Conservation (phyloP, 2,329 filamentous ascomycete genomes). For the Fusarium nygamai region DNA sequence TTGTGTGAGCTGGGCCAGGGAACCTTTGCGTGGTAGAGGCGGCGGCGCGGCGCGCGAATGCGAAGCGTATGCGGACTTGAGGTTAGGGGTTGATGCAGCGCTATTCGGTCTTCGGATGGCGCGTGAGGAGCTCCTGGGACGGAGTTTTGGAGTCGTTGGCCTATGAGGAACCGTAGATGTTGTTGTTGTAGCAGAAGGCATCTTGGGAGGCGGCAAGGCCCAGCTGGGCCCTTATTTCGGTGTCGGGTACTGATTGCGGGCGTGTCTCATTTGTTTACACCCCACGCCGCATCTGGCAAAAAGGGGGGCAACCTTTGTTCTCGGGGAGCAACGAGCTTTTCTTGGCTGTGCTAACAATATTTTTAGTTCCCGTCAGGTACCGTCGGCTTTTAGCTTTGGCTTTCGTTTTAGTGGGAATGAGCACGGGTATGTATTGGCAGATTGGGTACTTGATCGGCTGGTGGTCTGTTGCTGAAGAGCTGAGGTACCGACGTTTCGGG, state of each 20-base stretch:
- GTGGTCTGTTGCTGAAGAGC: background rate
- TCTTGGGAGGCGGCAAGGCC: constrained; percentile 37
- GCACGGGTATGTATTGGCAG: background rate
- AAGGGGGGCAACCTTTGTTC: constrained; percentile 40
- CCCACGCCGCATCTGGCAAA: constrained; percentile 43
- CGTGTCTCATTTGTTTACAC: constrained; percentile 47
- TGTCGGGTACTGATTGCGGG: constrained; percentile 34
- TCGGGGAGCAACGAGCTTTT: constrained; percentile 30
- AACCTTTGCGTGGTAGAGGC: constrained; percentile 74
- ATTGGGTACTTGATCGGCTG: constrained; percentile 4
- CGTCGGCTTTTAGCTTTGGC: constrained; percentile 17
- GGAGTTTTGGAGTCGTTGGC: constrained; percentile 32
- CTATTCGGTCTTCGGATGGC: constrained; percentile 57
- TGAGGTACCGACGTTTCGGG: background rate
- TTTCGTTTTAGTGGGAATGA: constrained; percentile 24
- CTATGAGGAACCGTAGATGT: constrained; percentile 33
- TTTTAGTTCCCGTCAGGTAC: constrained; percentile 36
- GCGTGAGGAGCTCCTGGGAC: constrained; percentile 44
- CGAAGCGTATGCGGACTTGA: constrained; percentile 61
- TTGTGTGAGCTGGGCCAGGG: constrained; percentile 74
- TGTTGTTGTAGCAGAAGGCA: constrained; percentile 42
- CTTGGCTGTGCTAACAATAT: constrained; percentile 16
- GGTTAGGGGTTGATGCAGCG: constrained; percentile 68
- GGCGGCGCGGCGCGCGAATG: constrained; percentile 59
- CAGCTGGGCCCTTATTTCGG: constrained; percentile 40